Evolutionary conservation across 140 eudicot genomes (phyloP), one percentile per base, ranked within the genome.

Genomic region (Stevia rebaudiana): DNA sequence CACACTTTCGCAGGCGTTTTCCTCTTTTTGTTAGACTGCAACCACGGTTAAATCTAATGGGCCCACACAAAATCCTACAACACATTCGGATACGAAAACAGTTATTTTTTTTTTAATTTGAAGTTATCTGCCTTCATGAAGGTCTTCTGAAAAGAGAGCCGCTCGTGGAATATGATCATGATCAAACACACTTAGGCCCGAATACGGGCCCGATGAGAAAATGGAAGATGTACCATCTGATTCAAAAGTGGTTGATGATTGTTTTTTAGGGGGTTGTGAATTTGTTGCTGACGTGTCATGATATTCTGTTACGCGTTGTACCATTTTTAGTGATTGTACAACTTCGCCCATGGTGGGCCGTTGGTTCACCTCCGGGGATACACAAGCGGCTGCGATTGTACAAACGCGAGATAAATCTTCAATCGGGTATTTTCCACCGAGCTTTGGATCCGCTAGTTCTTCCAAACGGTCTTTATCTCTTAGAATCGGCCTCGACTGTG

Each of bases 381-480:
- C 98, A 88, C 98, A 92, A 68, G 95, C 96, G 21, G 96, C 96
- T 23, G 92, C 95, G 18, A 88, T 88, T n/a, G 98, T 92, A 77
- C 96, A 92, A 56, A 88, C 98, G 39, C 89, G 74, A 5, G 80
- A 33, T 62, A 87, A 74, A 69, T 92, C 98, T 78, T 88, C 96
- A 78, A 77, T 81, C 30, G 92, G 95, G 76, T 84, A 88, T 63
- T 88, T 88, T 11, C 86, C 90, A 1, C 83, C 84, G 6, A 92
- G 87, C 67, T 84, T 88, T 16, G 84, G 84, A 44, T 88, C 98
- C 2, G 83, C 96, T 30, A 88, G 87, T 68, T 91, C 95, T 61
- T 88, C 85, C 59, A 88, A 59, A 15, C 98, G 87, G 18, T 87
- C 96, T 74, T 83, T 88, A 16, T 87, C 98, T 77, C 96, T 79